Evolutionary conservation across 2,329 filamentous ascomycete genomes (phyloP), one percentile per base, ranked within the genome.

Genomic region (Aureobasidium sp.): DNA sequence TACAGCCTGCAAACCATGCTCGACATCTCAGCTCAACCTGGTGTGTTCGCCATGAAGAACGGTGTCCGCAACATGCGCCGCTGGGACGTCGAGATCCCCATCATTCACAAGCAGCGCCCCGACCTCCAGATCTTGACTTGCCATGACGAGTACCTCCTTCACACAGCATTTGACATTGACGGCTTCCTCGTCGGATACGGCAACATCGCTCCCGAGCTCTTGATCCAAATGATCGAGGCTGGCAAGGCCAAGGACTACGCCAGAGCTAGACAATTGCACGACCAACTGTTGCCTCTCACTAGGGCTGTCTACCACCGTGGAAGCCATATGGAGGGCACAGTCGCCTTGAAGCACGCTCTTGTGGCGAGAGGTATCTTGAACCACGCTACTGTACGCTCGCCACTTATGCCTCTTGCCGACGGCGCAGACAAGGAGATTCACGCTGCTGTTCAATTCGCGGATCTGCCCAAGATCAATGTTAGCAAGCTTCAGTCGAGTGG

Each of bases 11-110:
- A 82, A 64, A 82, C 80, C 0, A 75, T 82, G 65, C 75, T 83
- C 2, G 80, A 82, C 56, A 82, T 82, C 59, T 73, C 79, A 2
- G 80, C 79, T 8, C 78, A 75, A 37, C 80, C 80, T 1, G 80
- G 80, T 31, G 79, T 81, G 6, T 80, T 82, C 49, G 80, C 80
- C 17, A 82, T 82, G 79, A 82, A 82, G 75, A 82, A 82, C 64
- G 80, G 80, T 22, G 80, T 82, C 11, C 77, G 80, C 59, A 82
- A 82, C 69, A 82, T 82, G 80, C 75, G 78, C n/a, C 77, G 80
- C 20, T 82, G 80, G 80, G 80, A 82, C 57, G 80, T 78, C 0
- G 80, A 82, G 68, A 82, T 82, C 63, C 80, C 80, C 17, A 74
- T 82, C 29, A 81, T 82, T 70, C 76, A 78, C 53, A 69, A 69